These are phyloP conservation scores for Phytophthora europaea DNA, from an alignment of 352 stramenopile genomes.

Conservation along the genomic window DNA sequence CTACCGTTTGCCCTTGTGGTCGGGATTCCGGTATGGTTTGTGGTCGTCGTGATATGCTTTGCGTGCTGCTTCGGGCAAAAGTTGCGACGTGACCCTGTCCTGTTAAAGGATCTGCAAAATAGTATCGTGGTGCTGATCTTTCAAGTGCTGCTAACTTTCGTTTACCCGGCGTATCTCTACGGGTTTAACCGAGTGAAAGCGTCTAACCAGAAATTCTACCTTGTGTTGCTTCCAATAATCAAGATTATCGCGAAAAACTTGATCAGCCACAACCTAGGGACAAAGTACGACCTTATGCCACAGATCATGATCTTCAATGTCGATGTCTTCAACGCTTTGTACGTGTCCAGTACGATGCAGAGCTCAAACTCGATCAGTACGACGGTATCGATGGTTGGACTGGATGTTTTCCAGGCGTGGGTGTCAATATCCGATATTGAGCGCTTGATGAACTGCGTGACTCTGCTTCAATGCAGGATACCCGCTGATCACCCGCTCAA, in stretches of 20 bases:
- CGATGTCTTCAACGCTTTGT: constrained; percentile 57
- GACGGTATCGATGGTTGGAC: constrained; percentile 27
- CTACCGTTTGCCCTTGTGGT: constrained; percentile 49
- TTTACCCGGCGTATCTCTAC: constrained; percentile 56
- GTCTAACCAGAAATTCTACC: constrained; percentile 30
- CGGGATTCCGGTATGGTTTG: constrained; percentile 30
- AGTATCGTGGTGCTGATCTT: constrained; percentile 32
- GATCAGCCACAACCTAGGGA: constrained; percentile 14
- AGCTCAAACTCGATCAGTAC: constrained; percentile 33
- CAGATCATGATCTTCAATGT: constrained; percentile 55
- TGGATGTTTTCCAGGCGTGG: constrained; percentile 40
- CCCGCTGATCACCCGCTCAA: constrained; percentile 3
- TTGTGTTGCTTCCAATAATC: constrained; percentile 40
- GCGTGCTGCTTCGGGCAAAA: constrained; percentile 20
- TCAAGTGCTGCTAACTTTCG: constrained; percentile 44
- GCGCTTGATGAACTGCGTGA: constrained; percentile 1
- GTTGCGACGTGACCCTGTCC: constrained; percentile 18
- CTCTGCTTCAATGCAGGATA: constrained; percentile 13
- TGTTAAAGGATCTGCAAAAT: constrained; percentile 20
- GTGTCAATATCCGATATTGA: constrained; percentile 25
- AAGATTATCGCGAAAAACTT: constrained; percentile 53
- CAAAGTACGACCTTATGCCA: constrained; percentile 35
- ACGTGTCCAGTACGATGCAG: constrained; percentile 46
- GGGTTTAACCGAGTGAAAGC: constrained; percentile 28
- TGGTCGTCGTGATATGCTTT: constrained; percentile 31